Evolutionary conservation across 73 alveolate species (phyloP), one percentile per base, ranked within the genome.

Genomic region (Uronychia binucleata): DNA sequence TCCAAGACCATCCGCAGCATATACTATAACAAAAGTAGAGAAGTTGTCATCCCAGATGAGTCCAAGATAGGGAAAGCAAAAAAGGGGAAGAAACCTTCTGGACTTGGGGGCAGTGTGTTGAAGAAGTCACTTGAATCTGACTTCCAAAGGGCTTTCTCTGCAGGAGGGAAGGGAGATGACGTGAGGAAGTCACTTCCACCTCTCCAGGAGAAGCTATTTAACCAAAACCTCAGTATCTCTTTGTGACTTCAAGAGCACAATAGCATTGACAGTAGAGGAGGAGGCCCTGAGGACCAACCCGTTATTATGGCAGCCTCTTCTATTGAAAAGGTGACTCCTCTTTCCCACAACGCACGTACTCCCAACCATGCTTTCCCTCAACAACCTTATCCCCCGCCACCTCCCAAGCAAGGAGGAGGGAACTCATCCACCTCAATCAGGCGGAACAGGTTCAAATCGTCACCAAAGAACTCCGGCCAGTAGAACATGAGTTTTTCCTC

Each of bases 311-410:
- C 67, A 11, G 67, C 67, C 19, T 46, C 67, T 46, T 46, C 67
- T 11, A 46, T 46, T 46, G 67, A 46, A 19, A 46, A 46, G 19
- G 5, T 19, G 19, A 46, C 67, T 46, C 67, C 67, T 11, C 5
- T 46, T 5, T 46, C 67, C n/a, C 19, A 46, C 5, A 46, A 46
- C 67, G 5, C 67, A 46, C 5, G 67, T 11, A 46, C 67, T 46
- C 67, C 67, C 5, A 46, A 46, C 19, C 19, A 46, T 46, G 67
- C 67, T 19, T 46, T 46, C 67, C 67, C 5, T 46, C 67, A 46
- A 46, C 67, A 46, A 46, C 67, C n/a, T n/a, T n/a, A n/a, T n/a
- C n/a, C 67, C 67, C 67, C 67, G 5, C 67, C 67, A 5, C 67
- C 67, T 11, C 5, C 5, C 19, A 5, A 5, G 5, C 67, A 46